Evolutionary conservation across 768 basidiomycete species (phyloP).

Genomic region (Tylopilus felleus): DNA sequence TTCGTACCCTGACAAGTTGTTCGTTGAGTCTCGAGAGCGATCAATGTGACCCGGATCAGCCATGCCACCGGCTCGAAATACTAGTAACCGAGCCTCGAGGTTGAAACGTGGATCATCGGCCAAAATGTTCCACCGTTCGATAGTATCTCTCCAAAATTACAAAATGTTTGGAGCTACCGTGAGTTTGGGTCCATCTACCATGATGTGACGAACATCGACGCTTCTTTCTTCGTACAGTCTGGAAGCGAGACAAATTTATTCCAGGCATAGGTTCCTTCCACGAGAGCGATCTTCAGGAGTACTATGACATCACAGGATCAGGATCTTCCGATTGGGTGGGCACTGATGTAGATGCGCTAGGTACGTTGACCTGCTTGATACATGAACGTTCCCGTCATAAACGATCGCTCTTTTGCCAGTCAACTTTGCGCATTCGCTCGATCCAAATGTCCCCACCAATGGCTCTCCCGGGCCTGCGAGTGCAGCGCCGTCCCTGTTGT

Average conservation of each 20-base stretch:
- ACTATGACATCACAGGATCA: constrained; percentile 7
- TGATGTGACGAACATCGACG: not conserved
- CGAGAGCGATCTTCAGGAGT: constrained; percentile 10
- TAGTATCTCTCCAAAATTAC: not conserved
- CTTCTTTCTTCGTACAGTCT: not conserved
- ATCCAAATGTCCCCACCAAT: constrained; percentile 5
- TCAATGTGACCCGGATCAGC: too few species aligned
- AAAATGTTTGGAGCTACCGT: not conserved
- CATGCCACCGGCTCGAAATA: too few species aligned
- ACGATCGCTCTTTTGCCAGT: not conserved
- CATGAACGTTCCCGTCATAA: not conserved
- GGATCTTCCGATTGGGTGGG: constrained; percentile 17
- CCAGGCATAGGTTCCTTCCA: not conserved
- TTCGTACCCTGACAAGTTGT: too few species aligned
- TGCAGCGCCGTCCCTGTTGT: constrained; percentile 5
- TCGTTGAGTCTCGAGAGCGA: too few species aligned
- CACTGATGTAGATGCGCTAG: constrained; percentile 12
- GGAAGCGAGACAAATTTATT: not conserved
- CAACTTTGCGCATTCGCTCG: constrained; percentile 16
- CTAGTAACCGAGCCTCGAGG: too few species aligned
- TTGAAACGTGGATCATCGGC: too few species aligned
- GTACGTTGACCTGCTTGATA: not conserved
- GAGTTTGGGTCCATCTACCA: too few species aligned
- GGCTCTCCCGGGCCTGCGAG: constrained; percentile 12
- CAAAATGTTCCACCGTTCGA: too few species aligned